These are phyloP conservation scores for Ogataea dorogensis DNA, from an alignment of 805 yeast species.

Conservation along the genomic window DNA sequence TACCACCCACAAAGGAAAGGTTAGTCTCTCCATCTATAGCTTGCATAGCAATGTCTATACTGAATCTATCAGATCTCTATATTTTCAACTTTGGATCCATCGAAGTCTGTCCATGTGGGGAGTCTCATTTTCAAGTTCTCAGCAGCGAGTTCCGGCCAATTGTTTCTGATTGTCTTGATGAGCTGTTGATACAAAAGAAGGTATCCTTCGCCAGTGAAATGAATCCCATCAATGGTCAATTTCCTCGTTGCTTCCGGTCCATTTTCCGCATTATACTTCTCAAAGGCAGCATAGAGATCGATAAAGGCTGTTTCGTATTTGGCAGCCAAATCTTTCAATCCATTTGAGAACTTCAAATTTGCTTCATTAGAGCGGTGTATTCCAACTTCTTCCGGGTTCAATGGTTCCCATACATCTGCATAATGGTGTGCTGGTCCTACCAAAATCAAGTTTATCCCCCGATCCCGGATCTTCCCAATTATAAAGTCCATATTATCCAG, in stretches of 20 bases:
- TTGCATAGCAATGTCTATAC: constrained; percentile 1
- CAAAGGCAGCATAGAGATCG: constrained; percentile 49
- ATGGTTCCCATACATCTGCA: constrained; percentile 38
- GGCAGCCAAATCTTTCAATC: constrained; percentile 45
- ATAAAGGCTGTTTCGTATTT: constrained; percentile 53
- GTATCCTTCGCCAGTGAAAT: constrained; percentile 41
- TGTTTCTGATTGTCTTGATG: constrained; percentile 27
- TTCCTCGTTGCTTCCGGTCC: constrained; percentile 18
- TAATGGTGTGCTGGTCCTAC: constrained; percentile 64
- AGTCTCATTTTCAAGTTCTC: constrained; percentile 18
- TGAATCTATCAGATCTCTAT: constrained; percentile 9
- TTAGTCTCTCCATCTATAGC: background rate
- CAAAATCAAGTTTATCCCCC: constrained; percentile 50
- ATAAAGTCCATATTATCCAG: constrained; percentile 46
- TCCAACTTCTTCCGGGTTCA: constrained; percentile 31
- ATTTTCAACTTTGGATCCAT: constrained; percentile 11
- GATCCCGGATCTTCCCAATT: constrained; percentile 36
- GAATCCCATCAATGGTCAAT: constrained; percentile 45
- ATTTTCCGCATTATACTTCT: constrained; percentile 14
- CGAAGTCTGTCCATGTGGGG: constrained; percentile 24
- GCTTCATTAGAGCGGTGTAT: constrained; percentile 44
- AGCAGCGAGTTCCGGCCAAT: constrained; percentile 37
- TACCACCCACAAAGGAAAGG: constrained; percentile 39
- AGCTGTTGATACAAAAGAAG: constrained; percentile 37
- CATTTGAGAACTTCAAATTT: constrained; percentile 49